Conservation (phyloP, 2,329 filamentous ascomycete genomes). For the Aspergillus awamori region DNA sequence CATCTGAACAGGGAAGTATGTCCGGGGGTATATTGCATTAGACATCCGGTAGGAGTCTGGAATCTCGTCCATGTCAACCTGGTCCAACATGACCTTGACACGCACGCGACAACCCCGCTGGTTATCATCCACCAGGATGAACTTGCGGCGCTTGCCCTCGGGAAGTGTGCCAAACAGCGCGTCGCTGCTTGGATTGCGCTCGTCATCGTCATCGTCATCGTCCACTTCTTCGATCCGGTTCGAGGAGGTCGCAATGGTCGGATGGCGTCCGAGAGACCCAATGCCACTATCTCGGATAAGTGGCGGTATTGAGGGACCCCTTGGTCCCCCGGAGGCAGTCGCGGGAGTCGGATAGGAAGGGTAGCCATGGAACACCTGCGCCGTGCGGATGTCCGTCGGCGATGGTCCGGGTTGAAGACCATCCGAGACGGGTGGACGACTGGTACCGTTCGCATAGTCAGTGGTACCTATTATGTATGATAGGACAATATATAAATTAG, state of each 20-base stretch:
- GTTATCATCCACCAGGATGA: conserved; percentile 91
- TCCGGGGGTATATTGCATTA: conserved; percentile 86
- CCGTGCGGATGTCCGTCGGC: conserved; percentile 69
- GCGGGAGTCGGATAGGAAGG: conserved; percentile 61
- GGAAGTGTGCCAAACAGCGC: conserved; percentile 86
- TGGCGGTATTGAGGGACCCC: conserved; percentile 64
- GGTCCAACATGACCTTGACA: conserved; percentile 89
- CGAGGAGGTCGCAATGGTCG: conserved; percentile 40
- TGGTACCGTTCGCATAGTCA: conserved; percentile 53
- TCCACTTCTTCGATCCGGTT: conserved; percentile 27
- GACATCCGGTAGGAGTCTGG: conserved; percentile 91
- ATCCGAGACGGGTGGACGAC: conserved; percentile 66
- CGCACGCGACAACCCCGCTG: conserved; percentile 79
- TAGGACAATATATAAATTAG: conserved; percentile 39
- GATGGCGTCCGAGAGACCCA: conserved; percentile 40
- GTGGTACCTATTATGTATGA: conserved; percentile 37
- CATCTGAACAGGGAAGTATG: conserved; percentile 93
- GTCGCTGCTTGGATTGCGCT: conserved; percentile 51
- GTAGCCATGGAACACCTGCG: conserved; percentile 75
- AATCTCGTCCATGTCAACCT: conserved; percentile 92
- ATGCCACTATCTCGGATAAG: conserved; percentile 62
- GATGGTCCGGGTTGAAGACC: conserved; percentile 51
- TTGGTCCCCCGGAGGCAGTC: conserved; percentile 57
- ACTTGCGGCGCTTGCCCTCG: conserved; percentile 90
- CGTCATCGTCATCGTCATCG: conserved; percentile 28